Conservation (phyloP, 2,329 filamentous ascomycete genomes). For the Phaeoacremonium minimum region DNA sequence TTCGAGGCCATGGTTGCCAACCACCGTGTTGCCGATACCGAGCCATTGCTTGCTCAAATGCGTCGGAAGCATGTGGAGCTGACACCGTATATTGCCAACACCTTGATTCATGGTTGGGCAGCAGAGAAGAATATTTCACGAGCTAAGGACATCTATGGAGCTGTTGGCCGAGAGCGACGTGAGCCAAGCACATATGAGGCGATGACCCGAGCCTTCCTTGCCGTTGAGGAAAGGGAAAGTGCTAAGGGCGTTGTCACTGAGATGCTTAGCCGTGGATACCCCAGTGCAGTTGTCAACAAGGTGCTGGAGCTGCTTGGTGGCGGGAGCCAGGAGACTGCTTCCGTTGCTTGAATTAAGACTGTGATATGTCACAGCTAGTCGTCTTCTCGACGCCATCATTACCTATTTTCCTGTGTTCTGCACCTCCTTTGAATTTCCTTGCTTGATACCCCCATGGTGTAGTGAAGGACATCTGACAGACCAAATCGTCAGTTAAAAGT, state of each 20-base stretch:
- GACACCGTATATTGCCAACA: conserved; percentile 98
- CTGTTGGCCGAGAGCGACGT: conserved; percentile 71
- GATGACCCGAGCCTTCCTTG: conserved; percentile 91
- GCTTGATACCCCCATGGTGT: conserved; percentile 26
- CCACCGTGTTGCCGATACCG: conserved; percentile 73
- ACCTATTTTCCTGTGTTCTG: conserved; percentile 11
- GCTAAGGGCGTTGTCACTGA: conserved; percentile 81
- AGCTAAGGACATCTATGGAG: conserved; percentile 73
- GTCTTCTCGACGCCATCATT: too few species aligned
- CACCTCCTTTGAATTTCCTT: conserved; percentile 10
- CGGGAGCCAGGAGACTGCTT: conserved; percentile 32
- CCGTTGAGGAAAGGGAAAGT: conserved; percentile 71
- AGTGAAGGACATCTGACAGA: too few species aligned
- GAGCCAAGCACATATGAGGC: conserved; percentile 98
- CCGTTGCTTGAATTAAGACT: conserved; percentile 11
- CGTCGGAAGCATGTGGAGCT: conserved; percentile 68
- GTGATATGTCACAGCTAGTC: not conserved
- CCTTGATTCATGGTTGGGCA: conserved; percentile 95
- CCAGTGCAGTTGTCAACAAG: conserved; percentile 86
- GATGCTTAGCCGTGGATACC: conserved; percentile 88
- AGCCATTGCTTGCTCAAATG: conserved; percentile 75
- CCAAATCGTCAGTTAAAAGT: too few species aligned
- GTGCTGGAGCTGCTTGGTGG: conserved; percentile 82
- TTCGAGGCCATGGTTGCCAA: conserved; percentile 97
- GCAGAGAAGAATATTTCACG: conserved; percentile 75